Evolutionary conservation across 257 asterid genomes (phyloP), one percentile per base, ranked within the genome.

Genomic region (Solanum microdontum): DNA sequence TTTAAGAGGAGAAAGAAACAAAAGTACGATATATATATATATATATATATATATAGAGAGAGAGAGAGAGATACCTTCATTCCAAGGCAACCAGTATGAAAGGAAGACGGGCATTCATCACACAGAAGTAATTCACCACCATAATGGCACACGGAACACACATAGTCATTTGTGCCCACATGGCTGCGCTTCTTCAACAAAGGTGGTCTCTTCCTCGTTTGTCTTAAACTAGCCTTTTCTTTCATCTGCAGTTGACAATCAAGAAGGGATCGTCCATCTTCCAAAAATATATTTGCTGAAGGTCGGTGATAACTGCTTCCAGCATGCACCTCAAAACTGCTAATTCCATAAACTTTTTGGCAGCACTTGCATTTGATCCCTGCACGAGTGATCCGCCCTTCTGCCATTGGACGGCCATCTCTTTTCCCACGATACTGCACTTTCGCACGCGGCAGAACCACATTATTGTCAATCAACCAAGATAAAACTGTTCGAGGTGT

Each of bases 121-220:
- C 98, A 95, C 86, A 95, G 89, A 86, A 95, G 43, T 89, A 95
- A 88, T 88, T 93, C 95, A 76, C 98, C 98, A 86, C 98, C 98
- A 87, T 79, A 89, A 87, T 93, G 96, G 88, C 98, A 95, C 86
- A 94, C 90, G 69, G 98, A 92, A 90, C 98, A 95, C 43, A 94
- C 90, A 87, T 89, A 87, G 90, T 95, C 98, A 87, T 90, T 95
- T 58, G 32, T 88, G 43, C 37, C 87, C 70, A 73, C 77, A 60
- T 75, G 86, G 32, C 33, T 88, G 58, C 87, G 88, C 88, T 87
- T 92, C 87, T 32, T 77, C 88, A 90, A 84, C 11, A 62, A 82
- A 24, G 62, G 76, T 8, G 89, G 83, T 91, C 84, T 88, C 36
- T 90, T 74, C 91, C 86, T 90, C 14, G 70, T 80, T 82, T 24